phyloP scores from a whole-genome alignment of 2,329 filamentous ascomycete genomes.

The Volutella citrinella region DNA sequence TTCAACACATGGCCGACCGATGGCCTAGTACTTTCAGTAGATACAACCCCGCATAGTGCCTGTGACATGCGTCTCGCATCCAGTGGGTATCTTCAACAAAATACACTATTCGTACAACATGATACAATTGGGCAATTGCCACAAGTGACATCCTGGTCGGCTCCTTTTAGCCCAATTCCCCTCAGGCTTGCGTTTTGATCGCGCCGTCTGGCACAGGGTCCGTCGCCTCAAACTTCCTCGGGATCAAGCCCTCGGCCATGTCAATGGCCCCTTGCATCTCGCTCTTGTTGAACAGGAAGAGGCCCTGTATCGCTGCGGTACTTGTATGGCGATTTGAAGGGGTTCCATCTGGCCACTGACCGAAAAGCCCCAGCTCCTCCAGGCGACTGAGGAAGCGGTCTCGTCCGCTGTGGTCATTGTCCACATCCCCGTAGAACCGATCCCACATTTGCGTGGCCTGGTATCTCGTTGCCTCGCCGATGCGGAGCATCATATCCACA shows the following conservation, averaged over 20 bases:
- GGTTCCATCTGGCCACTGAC: conserved; percentile 48
- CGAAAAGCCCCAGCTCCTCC: conserved; percentile 67
- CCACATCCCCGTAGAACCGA: conserved; percentile 86
- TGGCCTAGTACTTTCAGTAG: too few species aligned
- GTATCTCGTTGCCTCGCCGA: conserved; percentile 82
- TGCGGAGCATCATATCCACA: conserved; percentile 87
- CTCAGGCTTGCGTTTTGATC: conserved; percentile 40
- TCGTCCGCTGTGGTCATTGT: conserved; percentile 59
- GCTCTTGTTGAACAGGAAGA: conserved; percentile 95
- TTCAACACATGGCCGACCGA: too few species aligned
- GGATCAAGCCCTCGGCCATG: conserved; percentile 69
- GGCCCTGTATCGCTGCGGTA: conserved; percentile 86
- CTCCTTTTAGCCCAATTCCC: too few species aligned
- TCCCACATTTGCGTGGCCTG: conserved; percentile 90
- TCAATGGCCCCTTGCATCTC: conserved; percentile 82
- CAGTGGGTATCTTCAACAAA: conserved; percentile 14
- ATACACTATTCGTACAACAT: too few species aligned
- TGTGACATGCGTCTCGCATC: too few species aligned
- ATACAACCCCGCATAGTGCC: too few species aligned
- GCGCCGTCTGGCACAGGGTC: conserved; percentile 33
- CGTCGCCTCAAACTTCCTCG: conserved; percentile 52
- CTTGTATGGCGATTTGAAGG: conserved; percentile 60
- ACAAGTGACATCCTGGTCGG: too few species aligned
- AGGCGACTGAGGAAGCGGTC: conserved; percentile 69
- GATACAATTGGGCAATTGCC: too few species aligned